A percentile compares a stretch with the other conserved stretches of the same genome.
These are phyloP conservation scores for Kentomonas sorsogonicus DNA, from an alignment of 208 protist species.

Conservation along the genomic window DNA sequence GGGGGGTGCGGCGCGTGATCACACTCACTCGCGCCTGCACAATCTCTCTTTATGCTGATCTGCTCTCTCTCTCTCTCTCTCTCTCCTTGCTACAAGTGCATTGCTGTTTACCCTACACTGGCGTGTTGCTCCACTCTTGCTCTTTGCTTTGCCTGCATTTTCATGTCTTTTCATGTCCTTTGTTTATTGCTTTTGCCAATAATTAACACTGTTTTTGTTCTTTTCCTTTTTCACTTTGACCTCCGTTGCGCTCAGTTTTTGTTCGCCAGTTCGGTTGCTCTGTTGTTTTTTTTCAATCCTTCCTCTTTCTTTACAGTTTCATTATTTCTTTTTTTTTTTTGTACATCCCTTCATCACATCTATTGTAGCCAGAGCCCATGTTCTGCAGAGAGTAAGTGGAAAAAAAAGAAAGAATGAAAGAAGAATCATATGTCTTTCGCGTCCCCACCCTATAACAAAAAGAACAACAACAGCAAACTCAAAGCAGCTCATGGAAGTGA, in stretches of 20 bases:
- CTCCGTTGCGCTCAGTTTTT: neutral
- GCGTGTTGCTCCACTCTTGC: conserved; percentile 3
- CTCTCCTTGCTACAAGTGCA: too few relatives aligned
- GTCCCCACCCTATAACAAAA: neutral
- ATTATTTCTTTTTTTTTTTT: conserved; percentile 4
- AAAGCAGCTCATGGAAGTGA: neutral
- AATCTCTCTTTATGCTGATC: too few relatives aligned
- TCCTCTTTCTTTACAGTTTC: neutral
- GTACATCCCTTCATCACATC: neutral
- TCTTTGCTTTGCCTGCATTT: neutral
- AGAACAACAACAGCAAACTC: neutral
- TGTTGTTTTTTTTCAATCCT: conserved; percentile 18
- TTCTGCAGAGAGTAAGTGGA: too few relatives aligned
- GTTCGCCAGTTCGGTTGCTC: neutral
- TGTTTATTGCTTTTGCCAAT: neutral
- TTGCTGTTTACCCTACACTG: conserved; percentile 5
- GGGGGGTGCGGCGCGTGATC: too few relatives aligned
- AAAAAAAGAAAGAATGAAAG: too few relatives aligned
- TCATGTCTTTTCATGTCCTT: neutral
- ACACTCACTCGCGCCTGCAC: too few relatives aligned
- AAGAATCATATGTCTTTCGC: too few relatives aligned
- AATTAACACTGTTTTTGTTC: neutral
- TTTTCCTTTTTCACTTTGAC: conserved; percentile 6
- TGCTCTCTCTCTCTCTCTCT: conserved; percentile 8
- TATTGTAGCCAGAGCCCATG: too few relatives aligned